phyloP scores from a whole-genome alignment of 2,329 filamentous ascomycete genomes.

The Penicillium oxalicum region DNA sequence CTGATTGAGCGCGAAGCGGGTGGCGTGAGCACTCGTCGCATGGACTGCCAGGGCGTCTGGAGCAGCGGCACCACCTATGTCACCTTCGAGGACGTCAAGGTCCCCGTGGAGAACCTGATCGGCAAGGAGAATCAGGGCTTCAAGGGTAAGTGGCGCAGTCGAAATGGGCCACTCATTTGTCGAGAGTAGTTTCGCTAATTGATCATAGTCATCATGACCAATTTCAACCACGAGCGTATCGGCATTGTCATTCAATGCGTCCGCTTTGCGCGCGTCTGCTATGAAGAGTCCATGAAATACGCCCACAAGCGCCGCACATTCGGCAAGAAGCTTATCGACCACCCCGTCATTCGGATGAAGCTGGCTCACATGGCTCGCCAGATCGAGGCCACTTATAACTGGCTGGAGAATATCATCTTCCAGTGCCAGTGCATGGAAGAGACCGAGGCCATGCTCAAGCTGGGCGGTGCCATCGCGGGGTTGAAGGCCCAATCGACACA shows the following conservation, averaged over 20 bases:
- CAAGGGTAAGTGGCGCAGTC: conserved; percentile 51
- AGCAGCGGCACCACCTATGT: conserved; percentile 93
- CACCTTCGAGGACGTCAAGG: conserved; percentile 98
- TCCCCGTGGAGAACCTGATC: conserved; percentile 96
- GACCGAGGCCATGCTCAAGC: conserved; percentile 89
- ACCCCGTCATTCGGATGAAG: conserved; percentile 95
- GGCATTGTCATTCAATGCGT: conserved; percentile 97
- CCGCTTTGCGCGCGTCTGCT: conserved; percentile 93
- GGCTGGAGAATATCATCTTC: conserved; percentile 92
- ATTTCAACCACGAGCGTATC: conserved; percentile 99
- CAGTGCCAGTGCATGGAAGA: conserved; percentile 92
- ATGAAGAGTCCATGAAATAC: conserved; percentile 94
- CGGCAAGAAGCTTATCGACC: conserved; percentile 91
- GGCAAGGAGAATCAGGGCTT: conserved; percentile 98
- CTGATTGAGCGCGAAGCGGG: conserved; percentile 81
- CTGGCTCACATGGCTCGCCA: conserved; percentile 97
- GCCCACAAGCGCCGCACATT: conserved; percentile 96
- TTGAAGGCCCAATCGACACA: conserved; percentile 91
- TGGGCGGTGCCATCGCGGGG: conserved; percentile 87
- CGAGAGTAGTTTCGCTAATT: neutral
- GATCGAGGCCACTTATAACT: conserved; percentile 94
- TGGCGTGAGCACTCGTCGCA: conserved; percentile 85
- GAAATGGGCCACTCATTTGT: neutral
- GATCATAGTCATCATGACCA: conserved; percentile 81
- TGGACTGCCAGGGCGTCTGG: conserved; percentile 99